Evolutionary conservation across 78 protist species (phyloP).

Genomic region (Dictyostelium purpureum): DNA sequence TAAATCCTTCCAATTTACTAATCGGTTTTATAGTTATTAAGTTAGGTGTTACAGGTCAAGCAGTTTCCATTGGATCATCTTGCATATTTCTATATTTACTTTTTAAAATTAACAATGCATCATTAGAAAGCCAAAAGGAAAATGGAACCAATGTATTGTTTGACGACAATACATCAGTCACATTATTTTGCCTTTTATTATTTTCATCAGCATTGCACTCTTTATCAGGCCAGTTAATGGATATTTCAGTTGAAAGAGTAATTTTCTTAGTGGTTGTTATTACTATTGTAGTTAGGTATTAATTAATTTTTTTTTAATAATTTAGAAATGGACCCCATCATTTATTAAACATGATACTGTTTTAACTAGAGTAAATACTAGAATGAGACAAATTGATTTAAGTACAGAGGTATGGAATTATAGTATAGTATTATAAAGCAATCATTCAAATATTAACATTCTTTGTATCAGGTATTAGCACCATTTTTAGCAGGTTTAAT

Average conservation of each 20-base stretch:
- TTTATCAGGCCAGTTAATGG: constrained; percentile 17
- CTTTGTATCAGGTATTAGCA: no score
- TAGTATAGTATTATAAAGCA: no score
- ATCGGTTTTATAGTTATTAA: background rate
- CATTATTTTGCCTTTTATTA: constrained; percentile 9
- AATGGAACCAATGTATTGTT: no score
- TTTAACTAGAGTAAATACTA: constrained; percentile 1
- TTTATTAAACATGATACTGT: constrained; percentile 16
- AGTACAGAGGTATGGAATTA: constrained; percentile 48
- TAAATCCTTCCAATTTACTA: background rate
- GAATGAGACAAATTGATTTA: constrained; percentile 64
- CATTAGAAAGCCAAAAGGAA: background rate
- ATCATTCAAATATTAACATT: no score
- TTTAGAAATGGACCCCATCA: constrained; percentile 60
- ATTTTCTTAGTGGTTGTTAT: background rate
- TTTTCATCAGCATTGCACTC: constrained; percentile 21
- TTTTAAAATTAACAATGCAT: background rate
- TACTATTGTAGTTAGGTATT: background rate
- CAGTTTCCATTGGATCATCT: constrained; percentile 10
- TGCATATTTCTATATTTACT: background rate
- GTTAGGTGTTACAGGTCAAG: constrained; percentile 16
- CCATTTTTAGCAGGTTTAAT: constrained; percentile 63
- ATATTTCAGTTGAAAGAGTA: constrained; percentile 68
- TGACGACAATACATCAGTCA: background rate
- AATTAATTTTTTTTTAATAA: background rate